Conservation (phyloP, 2,329 filamentous ascomycete genomes). For the Phialophora macrospora region DNA sequence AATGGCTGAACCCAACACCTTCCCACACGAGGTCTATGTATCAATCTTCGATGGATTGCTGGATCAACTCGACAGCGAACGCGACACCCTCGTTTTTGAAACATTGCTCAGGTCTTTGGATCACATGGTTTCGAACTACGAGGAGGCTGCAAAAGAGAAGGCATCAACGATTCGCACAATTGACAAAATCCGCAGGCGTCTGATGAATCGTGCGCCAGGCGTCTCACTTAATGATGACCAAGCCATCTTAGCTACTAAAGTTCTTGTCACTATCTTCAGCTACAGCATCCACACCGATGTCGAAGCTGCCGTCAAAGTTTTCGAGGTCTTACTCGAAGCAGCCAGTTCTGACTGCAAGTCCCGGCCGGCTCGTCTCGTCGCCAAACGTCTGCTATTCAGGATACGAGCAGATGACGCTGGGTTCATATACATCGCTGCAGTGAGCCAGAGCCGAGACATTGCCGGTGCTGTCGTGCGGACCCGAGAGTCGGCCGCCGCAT, state of each 20-base stretch:
- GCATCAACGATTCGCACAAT: constrained; percentile 19
- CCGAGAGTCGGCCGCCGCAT: constrained; percentile 54
- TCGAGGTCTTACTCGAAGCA: constrained; percentile 30
- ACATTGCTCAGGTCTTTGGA: constrained; percentile 29
- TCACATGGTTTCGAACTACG: constrained; percentile 26
- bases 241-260: constrained; percentile 30
- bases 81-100: constrained; percentile 26
- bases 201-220: constrained; percentile 20
- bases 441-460: constrained; percentile 73
- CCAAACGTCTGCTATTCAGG: constrained; percentile 79
- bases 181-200: constrained; percentile 19
- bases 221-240: constrained; percentile 24
- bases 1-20: background rate
- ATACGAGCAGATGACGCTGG: constrained; percentile 81
- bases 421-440: constrained; percentile 71
- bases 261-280: constrained; percentile 31
- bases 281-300: constrained; percentile 28
- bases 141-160: constrained; percentile 27
- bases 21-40: constrained; percentile 17
- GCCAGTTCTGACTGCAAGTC: constrained; percentile 54
- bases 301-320: constrained; percentile 20
- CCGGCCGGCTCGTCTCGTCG: constrained; percentile 71
- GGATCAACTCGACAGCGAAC: constrained; percentile 28
- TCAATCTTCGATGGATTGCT: constrained; percentile 30
- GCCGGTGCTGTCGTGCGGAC: constrained; percentile 73